These are phyloP conservation scores for Vaccinium darrowii DNA, from an alignment of 148 eudicot genomes.

Conservation along the genomic window DNA sequence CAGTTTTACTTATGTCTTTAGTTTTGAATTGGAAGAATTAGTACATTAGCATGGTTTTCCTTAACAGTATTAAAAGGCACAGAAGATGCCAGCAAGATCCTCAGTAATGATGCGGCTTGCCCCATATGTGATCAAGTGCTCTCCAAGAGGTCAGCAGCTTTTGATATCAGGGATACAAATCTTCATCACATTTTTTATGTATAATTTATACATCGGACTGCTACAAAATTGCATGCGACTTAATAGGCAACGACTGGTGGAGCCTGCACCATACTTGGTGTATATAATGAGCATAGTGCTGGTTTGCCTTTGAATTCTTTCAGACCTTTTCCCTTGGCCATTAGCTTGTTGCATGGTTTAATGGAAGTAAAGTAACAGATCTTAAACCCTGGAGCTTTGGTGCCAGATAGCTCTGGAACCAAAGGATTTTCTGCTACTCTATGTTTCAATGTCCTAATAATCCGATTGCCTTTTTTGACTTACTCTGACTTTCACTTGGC, in stretches of 20 bases:
- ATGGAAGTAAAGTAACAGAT: not conserved
- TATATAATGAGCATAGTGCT: not conserved
- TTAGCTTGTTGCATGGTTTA: conserved; percentile 6
- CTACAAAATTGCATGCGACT: not conserved
- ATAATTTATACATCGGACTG: not conserved
- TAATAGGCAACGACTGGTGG: not conserved
- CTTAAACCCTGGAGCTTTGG: not conserved
- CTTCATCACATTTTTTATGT: not conserved
- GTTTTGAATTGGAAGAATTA: not conserved
- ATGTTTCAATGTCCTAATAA: not conserved
- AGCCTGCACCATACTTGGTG: not conserved
- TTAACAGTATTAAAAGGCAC: conserved; percentile 63
- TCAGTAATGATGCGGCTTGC: conserved; percentile 82
- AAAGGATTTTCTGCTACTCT: not conserved
- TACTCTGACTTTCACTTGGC: conserved; percentile 26
- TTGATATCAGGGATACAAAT: not conserved
- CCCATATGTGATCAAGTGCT: conserved; percentile 95
- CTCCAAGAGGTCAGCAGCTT: conserved; percentile 69
- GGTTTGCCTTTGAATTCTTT: not conserved
- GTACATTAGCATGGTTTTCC: conserved; percentile 24
- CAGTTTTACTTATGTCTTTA: not conserved
- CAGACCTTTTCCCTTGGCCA: not conserved
- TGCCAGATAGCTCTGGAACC: conserved; percentile 1
- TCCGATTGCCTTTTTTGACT: conserved; percentile 3
- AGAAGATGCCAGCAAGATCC: conserved; percentile 85